phyloP scores from a whole-genome alignment of 2,329 filamentous ascomycete species.

The Elsinoe ampelina region DNA sequence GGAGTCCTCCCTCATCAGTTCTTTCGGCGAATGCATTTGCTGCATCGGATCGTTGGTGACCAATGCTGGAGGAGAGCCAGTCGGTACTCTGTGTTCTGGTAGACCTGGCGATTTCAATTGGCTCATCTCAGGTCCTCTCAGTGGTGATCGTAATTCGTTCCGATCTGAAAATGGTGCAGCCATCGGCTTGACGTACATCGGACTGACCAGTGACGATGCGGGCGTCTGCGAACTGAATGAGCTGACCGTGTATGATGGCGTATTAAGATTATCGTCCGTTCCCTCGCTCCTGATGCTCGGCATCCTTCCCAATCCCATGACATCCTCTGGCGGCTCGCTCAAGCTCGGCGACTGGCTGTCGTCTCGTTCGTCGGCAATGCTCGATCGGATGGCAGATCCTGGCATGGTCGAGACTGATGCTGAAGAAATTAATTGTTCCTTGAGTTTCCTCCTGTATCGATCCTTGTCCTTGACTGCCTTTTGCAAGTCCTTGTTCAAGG shows the following conservation, averaged over 20 bases:
- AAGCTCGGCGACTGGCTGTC: slow-evolving; percentile 22
- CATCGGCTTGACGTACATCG: slow-evolving; percentile 13
- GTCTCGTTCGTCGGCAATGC: slow-evolving; percentile 18
- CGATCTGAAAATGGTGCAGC: slow-evolving; percentile 2
- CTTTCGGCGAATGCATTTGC: not conserved
- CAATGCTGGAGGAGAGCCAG: slow-evolving; percentile 1
- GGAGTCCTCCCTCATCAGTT: not conserved
- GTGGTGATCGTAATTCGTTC: not conserved
- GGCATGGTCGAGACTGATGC: slow-evolving; percentile 24
- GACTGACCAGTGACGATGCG: slow-evolving; percentile 8
- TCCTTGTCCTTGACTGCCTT: slow-evolving; percentile 89
- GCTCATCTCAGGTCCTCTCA: not conserved
- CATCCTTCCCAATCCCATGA: not conserved
- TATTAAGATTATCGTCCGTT: slow-evolving; percentile 11
- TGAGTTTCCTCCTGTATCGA: slow-evolving; percentile 80
- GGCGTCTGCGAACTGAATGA: not conserved
- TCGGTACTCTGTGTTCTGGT: slow-evolving; percentile 11
- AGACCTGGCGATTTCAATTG: not conserved
- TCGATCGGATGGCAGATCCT: slow-evolving; percentile 16
- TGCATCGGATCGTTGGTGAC: not conserved
- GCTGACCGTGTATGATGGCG: not conserved
- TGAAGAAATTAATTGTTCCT: slow-evolving; percentile 54
- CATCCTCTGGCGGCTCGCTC: slow-evolving; percentile 11
- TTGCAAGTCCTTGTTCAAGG: slow-evolving; percentile 89
- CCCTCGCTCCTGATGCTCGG: slow-evolving; percentile 12